Conservation (phyloP, 1,284 basidiomycete species). For the Quambalaria eucalypti region DNA sequence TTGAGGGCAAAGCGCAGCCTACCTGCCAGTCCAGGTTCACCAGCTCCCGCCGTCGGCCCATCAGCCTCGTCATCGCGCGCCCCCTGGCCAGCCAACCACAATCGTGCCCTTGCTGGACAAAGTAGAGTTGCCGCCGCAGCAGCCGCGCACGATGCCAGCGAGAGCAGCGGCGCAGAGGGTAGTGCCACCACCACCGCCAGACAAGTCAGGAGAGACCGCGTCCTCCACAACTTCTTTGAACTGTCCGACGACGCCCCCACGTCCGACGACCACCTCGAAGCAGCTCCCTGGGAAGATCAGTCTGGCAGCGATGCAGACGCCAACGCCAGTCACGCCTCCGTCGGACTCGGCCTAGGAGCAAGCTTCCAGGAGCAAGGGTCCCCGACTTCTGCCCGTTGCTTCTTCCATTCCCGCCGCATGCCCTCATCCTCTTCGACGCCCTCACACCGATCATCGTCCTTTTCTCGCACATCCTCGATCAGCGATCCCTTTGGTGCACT, state of each 20-base stretch:
- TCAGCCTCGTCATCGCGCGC: not conserved
- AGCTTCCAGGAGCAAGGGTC: slow-evolving; percentile 4
- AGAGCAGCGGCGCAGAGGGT: not conserved
- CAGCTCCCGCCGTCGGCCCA: not conserved
- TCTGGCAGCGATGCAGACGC: not conserved
- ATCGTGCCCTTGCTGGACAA: too few relatives aligned
- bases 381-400: not conserved
- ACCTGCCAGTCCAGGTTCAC: not conserved
- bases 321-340: not conserved
- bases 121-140: too few relatives aligned
- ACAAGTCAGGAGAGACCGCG: not conserved
- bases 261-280: slow-evolving; percentile 6
- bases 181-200: not conserved
- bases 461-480: slow-evolving; percentile 12
- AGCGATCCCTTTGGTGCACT: slow-evolving; percentile 17
- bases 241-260: slow-evolving; percentile 5
- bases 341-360: not conserved
- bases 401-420: too few relatives aligned
- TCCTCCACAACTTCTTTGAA: slow-evolving; percentile 9
- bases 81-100: too few relatives aligned
- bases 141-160: not conserved
- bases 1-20: not conserved
- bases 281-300: not conserved
- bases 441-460: too few relatives aligned
- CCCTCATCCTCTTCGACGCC: too few relatives aligned